Evolutionary conservation across 192 early-diverging fungal species (phyloP).

Genomic region (Podochytrium sp.): DNA sequence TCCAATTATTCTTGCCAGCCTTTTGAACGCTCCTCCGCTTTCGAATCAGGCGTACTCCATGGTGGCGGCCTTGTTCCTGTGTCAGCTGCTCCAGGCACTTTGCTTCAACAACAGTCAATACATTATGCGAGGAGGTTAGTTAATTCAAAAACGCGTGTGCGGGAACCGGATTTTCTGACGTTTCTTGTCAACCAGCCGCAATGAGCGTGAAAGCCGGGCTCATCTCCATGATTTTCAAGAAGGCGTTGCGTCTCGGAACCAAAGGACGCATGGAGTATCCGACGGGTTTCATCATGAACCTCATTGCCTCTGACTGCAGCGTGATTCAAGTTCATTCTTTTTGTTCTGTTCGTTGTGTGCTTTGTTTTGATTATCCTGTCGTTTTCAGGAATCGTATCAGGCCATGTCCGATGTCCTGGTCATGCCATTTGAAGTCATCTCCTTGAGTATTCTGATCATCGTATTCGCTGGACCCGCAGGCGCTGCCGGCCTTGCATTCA

Average conservation of each 20-base stretch:
- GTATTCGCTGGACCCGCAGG: background rate
- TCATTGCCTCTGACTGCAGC: conserved; percentile 16
- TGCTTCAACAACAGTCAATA: conserved; percentile 30
- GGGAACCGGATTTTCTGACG: background rate
- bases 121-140: conserved; percentile 9
- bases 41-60: background rate
- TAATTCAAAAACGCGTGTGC: background rate
- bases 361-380: no score
- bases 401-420: background rate
- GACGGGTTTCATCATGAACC: conserved; percentile 24
- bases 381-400: background rate
- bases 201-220: conserved; percentile 16
- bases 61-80: background rate
- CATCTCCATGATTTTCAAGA: conserved; percentile 16
- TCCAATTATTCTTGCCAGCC: conserved; percentile 1
- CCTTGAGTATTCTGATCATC: background rate
- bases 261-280: conserved; percentile 18
- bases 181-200: background rate
- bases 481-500: background rate
- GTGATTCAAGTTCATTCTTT: conserved; percentile 44
- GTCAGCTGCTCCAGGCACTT: conserved; percentile 13
- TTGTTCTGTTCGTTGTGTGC: no score
- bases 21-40: background rate
- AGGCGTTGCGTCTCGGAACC: conserved; percentile 16
- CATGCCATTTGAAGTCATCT: background rate